Evolutionary conservation across 2,329 filamentous ascomycete species (phyloP), one percentile per base, ranked within the genome.

Genomic region (Claviceps digitariae): DNA sequence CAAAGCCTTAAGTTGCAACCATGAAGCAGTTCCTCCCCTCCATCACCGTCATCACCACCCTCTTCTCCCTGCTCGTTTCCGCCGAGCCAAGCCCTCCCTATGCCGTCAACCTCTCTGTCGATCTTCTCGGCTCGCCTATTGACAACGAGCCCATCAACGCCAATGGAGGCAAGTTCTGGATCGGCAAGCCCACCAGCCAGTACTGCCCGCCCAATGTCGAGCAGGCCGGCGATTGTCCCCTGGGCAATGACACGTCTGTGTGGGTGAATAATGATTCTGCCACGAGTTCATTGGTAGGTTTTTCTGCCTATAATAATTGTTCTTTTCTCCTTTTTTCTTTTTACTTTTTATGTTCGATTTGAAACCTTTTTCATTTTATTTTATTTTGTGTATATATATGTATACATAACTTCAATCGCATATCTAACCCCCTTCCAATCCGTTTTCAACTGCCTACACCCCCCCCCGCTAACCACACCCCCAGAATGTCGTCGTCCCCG

Each of bases 401-500:
- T n/a, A n/a, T n/a, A n/a, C n/a, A n/a, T n/a, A n/a, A n/a, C n/a
- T n/a, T n/a, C n/a, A n/a, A n/a, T n/a, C n/a, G n/a, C n/a, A n/a
- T n/a, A n/a, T n/a, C n/a, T n/a, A n/a, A n/a, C n/a, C n/a, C n/a
- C n/a, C n/a, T n/a, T n/a, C n/a, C n/a, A n/a, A n/a, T n/a, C n/a
- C n/a, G n/a, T n/a, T n/a, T n/a, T n/a, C n/a, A n/a, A n/a, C n/a
- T n/a, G n/a, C n/a, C n/a, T n/a, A n/a, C n/a, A n/a, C n/a, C n/a
- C n/a, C n/a, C n/a, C n/a, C n/a, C n/a, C n/a, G n/a, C n/a, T n/a
- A n/a, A n/a, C n/a, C n/a, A 3, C 6, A 57, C 57, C 9, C 66
- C 64, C 13, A 60, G 60, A 40, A 53, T 36, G 52, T 53, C 31
- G 15, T 48, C n/a, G 46, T 48, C 29, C 46, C 46, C 12, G 46